Evolutionary conservation across 2,329 filamentous ascomycete genomes (phyloP).

Genomic region (Neonectria ditissima): DNA sequence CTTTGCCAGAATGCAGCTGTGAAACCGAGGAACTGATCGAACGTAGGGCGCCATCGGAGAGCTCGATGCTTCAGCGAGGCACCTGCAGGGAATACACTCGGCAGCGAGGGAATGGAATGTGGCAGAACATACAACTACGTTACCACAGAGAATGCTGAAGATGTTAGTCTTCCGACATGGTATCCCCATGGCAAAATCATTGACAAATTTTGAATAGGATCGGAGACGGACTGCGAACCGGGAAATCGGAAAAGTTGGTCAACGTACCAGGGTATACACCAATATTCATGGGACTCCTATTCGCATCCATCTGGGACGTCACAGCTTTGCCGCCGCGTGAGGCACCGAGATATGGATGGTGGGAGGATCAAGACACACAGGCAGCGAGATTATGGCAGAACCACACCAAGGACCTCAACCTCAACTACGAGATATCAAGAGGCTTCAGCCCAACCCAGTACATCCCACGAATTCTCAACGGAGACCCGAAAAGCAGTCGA

Average conservation of each 20-base stretch:
- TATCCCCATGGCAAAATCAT: conserved; percentile 18
- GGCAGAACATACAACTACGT: conserved; percentile 38
- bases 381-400: conserved; percentile 53
- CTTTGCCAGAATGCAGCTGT: conserved; percentile 8
- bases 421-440: conserved; percentile 53
- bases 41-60: conserved; percentile 57
- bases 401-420: conserved; percentile 50
- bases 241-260: conserved; percentile 54
- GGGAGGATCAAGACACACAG: conserved; percentile 51
- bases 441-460: conserved; percentile 49
- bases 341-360: conserved; percentile 53
- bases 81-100: conserved; percentile 54
- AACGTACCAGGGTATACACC: conserved; percentile 58
- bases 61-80: conserved; percentile 57
- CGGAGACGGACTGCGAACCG: conserved; percentile 54
- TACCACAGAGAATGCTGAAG: conserved; percentile 58
- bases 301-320: conserved; percentile 57
- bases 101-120: conserved; percentile 41
- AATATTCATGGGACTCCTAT: conserved; percentile 58
- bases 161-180: conserved; percentile 47
- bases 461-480: conserved; percentile 50
- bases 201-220: conserved; percentile 48
- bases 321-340: conserved; percentile 50
- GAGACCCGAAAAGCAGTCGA: conserved; percentile 54
- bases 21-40: conserved; percentile 24